Base-by-base conservation (phyloP, 176 grass and related monocot species). In the Canna indica region DNA sequence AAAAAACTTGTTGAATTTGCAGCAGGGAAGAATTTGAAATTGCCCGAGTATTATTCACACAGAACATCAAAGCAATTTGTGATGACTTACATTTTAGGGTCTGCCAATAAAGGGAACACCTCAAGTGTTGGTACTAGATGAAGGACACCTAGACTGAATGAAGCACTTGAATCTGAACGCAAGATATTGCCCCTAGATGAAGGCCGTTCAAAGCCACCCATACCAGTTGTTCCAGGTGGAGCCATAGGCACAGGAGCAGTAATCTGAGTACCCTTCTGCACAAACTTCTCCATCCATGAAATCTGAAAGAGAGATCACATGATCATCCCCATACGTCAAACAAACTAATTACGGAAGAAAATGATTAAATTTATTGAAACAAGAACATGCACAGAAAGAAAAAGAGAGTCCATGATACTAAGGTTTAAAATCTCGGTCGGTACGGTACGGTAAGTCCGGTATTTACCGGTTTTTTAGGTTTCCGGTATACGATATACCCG, bases 261-360 rank as follows among this genome's bases (percentile, higher is more conserved):
- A 78, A 97, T 97, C 83, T 92, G 83, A 64, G 79, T 97, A 77
- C 94, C 89, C 76, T 92, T 97, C 70, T 92, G 88, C 36, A 97
- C 83, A 85, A 97, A 97, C 73, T 97, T 97, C 80, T 97, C 94
- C 94, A 97, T 92, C 94, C 94, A 97, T 73, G 94, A 97, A 92
- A 97, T 97, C 94, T 97, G 80, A 47, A 74, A 41, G 20, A 29
- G 42, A 34, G 0, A 71, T 46, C 17, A 71, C 26, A 44, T 44
- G 41, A 22, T 69, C 9, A 69, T 30, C 2, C 38, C 42, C 41
- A 44, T 52, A 52, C 9, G 10, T 33, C 46, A 54, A 0, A 24
- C 46, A 53, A 71, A 20, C 45, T 12, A 71, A 71, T 71, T 48
- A 20, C 16, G 29, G 30, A 26, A 53, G 76, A 69, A 77, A 29